Base-by-base conservation (phyloP, 73 alveolate genomes). In the Symbiodinium pilosum region DNA sequence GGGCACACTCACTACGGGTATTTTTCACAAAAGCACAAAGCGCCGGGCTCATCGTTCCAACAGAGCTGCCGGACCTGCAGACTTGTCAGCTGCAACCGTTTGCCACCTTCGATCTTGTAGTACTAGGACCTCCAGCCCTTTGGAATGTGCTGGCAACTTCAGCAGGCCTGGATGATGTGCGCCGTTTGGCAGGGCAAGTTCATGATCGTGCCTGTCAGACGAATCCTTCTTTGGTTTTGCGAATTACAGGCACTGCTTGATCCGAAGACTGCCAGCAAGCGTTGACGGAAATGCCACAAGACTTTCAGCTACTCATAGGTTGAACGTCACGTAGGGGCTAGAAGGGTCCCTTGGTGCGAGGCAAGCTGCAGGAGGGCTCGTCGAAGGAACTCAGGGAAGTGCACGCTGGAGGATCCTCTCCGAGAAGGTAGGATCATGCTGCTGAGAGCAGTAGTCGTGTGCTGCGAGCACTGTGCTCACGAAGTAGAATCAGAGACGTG, bases 381-480 rank as follows among this genome's bases (percentile, higher is more conserved):
- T 56, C 75, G 75, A 56, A 56, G 75, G 75, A 56, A 56, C 75
- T 56, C 75, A 56, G 75, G 75, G 75, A 56, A 30, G 75, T 56
- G 75, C 75, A 56, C 75, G 75, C 75, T 21, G 75, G 75, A 56
- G 75, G 75, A 34, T 56, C 75, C 75, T 56, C 36, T 56, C 75
- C 16, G 36, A 56, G 26, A 56, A 56, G 38, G n/a, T n/a, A n/a
- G n/a, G n/a, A n/a, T n/a, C n/a, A n/a, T n/a, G n/a, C n/a, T n/a
- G n/a, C 75, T 56, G 32, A 30, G 0, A 56, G 73, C 73, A 56
- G 73, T 21, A 56, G 26, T n/a, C n/a, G n/a, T 11, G 26, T 56
- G 75, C 38, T 3, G 16, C 75, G 36, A 56, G 75, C 75, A 56
- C 16, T 30, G 26, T 56, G 36, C 26, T 34, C 26, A 20, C 75